A percentile compares a stretch with the other conserved stretches of the same genome.
Conservation (phyloP, 805 yeast species). For the Metschnikowia amazonensis region DNA sequence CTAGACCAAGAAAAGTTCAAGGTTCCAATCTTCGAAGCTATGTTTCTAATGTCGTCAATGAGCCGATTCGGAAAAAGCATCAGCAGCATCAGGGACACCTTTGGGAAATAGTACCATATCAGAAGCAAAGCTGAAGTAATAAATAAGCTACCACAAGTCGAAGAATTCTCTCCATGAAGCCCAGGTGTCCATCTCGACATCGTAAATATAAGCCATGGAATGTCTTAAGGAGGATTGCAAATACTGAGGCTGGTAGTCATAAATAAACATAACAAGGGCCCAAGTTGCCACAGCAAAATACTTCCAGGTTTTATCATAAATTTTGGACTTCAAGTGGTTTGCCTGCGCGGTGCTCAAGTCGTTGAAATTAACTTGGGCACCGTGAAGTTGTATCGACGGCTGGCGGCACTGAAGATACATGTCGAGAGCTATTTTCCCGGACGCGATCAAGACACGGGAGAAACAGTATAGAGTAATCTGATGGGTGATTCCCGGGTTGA, state of each 20-base stretch:
- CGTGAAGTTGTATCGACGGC: conserved; percentile 27
- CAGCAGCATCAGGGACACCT: background rate
- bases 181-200: conserved; percentile 54
- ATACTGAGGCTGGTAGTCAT: conserved; percentile 56
- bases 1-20: background rate
- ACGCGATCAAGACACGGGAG: conserved; percentile 61
- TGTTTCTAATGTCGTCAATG: background rate
- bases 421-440: conserved; percentile 50
- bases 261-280: conserved; percentile 72
- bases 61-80: background rate
- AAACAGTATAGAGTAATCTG: conserved; percentile 73
- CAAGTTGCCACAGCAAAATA: conserved; percentile 61
- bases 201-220: conserved; percentile 69
- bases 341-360: conserved; percentile 34
- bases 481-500: conserved; percentile 53
- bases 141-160: conserved; percentile 21
- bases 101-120: background rate
- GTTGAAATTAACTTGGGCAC: conserved; percentile 19
- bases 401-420: conserved; percentile 33
- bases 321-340: conserved; percentile 25
- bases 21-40: background rate
- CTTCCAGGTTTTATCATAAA: conserved; percentile 48
- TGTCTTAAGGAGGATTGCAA: conserved; percentile 63
- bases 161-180: conserved; percentile 42
- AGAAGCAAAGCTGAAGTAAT: background rate